Evolutionary conservation across 495 filamentous ascomycete genomes (phyloP).

Genomic region (Aspergillus biplanus): DNA sequence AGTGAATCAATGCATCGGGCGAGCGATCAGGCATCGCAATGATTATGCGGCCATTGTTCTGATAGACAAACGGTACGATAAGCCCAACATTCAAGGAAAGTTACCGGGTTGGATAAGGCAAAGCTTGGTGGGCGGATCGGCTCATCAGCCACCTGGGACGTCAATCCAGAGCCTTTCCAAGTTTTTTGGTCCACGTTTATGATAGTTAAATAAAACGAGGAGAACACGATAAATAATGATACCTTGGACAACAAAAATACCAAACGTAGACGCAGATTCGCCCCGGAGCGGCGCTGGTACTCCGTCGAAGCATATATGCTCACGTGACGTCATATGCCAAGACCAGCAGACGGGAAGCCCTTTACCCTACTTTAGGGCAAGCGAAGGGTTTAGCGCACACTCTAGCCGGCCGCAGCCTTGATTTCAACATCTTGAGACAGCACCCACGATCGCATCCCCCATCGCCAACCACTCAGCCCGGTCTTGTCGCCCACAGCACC

Average conservation of each 20-base stretch:
- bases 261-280: background rate
- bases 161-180: slow-evolving; percentile 38
- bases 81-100: slow-evolving; percentile 70
- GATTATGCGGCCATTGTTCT: slow-evolving; percentile 93
- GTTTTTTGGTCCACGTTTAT: slow-evolving; percentile 35
- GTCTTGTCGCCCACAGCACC: slow-evolving; percentile 51
- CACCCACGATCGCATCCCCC: slow-evolving; percentile 40
- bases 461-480: slow-evolving; percentile 49
- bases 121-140: slow-evolving; percentile 34
- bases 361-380: slow-evolving; percentile 43
- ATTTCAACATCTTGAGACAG: slow-evolving; percentile 49
- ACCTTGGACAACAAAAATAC: background rate
- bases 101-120: slow-evolving; percentile 85
- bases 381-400: slow-evolving; percentile 50
- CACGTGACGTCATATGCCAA: slow-evolving; percentile 25
- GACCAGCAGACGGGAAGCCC: slow-evolving; percentile 25
- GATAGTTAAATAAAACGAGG: background rate
- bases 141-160: slow-evolving; percentile 31
- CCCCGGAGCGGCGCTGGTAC: background rate
- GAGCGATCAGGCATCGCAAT: slow-evolving; percentile 83
- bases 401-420: slow-evolving; percentile 42
- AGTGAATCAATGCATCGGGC: slow-evolving; percentile 94
- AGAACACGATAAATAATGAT: background rate
- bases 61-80: slow-evolving; percentile 76
- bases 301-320: background rate